Percentiles rank a stretch among this genome's conserved stretches.
phyloP scores from a whole-genome alignment of 805 yeast genomes.

The Candida chauliodis region DNA sequence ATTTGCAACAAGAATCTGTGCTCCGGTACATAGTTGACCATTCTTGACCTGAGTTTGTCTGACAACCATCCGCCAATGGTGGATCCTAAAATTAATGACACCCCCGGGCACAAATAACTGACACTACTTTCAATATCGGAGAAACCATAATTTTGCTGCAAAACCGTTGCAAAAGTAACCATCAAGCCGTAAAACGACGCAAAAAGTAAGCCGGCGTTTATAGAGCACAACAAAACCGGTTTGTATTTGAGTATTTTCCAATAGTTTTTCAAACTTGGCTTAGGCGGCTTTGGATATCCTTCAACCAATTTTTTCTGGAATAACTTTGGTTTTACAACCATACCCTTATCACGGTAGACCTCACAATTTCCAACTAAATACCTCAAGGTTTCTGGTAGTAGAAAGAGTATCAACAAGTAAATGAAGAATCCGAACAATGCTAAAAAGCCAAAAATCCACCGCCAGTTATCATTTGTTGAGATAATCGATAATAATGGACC shows the following conservation, averaged over 20 bases:
- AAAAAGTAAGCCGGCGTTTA: conserved; percentile 49
- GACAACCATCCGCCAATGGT: conserved; percentile 47
- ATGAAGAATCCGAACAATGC: conserved; percentile 24
- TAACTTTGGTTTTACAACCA: conserved; percentile 26
- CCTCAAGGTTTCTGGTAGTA: conserved; percentile 40
- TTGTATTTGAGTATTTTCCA: conserved; percentile 32
- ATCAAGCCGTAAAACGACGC: conserved; percentile 53
- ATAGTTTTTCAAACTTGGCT: conserved; percentile 36
- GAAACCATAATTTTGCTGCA: conserved; percentile 36
- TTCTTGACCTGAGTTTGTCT: conserved; percentile 31
- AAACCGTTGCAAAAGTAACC: conserved; percentile 43
- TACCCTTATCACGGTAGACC: conserved; percentile 13
- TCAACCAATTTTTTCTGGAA: conserved; percentile 20
- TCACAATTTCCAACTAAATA: conserved; percentile 37
- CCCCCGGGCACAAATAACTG: conserved; percentile 52
- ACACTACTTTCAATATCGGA: conserved; percentile 36
- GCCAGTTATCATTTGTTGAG: conserved; percentile 26
- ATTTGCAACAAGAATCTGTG: conserved; percentile 42
- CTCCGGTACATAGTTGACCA: conserved; percentile 43
- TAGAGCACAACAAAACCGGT: conserved; percentile 46
- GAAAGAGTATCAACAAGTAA: conserved; percentile 21
- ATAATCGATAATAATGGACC: conserved; percentile 32
- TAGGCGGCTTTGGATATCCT: conserved; percentile 44
- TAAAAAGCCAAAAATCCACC: conserved; percentile 33
- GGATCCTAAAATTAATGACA: conserved; percentile 47